Conservation (phyloP, 2,329 filamentous ascomycete species). For the Colletotrichum sp. region DNA sequence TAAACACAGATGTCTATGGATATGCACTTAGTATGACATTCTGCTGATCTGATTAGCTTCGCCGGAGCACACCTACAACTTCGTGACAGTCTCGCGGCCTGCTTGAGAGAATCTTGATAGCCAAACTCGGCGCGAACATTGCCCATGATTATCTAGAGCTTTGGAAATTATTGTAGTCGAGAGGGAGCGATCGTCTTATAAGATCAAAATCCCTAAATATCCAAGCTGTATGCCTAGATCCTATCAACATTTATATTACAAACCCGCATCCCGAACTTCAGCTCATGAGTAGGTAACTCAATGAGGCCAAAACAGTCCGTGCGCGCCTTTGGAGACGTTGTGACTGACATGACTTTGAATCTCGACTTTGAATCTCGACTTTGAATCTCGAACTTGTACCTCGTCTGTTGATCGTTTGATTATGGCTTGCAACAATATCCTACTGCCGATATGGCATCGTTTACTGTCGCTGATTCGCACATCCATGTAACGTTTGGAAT, state of each 20-base stretch:
- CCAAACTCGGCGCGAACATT: background rate
- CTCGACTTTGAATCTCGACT: too few relatives aligned
- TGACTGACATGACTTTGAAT: too few relatives aligned
- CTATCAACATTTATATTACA: background rate
- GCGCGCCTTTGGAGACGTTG: background rate
- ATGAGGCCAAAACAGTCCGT: background rate
- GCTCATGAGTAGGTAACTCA: background rate
- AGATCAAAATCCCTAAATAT: fast-evolving
- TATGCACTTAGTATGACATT: background rate
- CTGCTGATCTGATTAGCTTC: background rate
- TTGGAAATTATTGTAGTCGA: background rate
- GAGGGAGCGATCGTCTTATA: background rate
- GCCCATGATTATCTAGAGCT: background rate
- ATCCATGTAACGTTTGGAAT: background rate
- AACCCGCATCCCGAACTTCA: background rate
- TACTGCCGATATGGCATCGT: background rate
- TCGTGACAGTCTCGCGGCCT: background rate
- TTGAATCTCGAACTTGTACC: fast-evolving
- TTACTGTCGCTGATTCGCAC: background rate
- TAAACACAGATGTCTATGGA: fast-evolving
- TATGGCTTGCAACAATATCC: background rate
- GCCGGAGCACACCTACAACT: background rate
- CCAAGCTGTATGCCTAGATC: background rate
- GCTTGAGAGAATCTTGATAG: background rate
- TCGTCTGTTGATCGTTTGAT: background rate